Evolutionary conservation across 2,329 filamentous ascomycete species (phyloP).

Genomic region (Penicillium oxalicum): DNA sequence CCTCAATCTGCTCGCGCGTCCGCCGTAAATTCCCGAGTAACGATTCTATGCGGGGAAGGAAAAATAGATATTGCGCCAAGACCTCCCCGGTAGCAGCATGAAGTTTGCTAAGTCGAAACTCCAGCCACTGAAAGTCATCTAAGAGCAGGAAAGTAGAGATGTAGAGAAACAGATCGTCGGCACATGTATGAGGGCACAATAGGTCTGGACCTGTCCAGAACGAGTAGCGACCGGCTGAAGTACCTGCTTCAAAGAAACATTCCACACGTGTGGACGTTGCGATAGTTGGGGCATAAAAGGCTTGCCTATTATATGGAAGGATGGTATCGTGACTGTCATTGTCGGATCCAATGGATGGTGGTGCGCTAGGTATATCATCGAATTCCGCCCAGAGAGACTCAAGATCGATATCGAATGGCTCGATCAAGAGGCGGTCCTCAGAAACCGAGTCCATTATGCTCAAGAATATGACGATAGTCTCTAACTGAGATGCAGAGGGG

Average conservation of each 20-base stretch:
- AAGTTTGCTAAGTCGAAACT: neutral
- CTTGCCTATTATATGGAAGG: neutral
- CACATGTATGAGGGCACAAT: neutral
- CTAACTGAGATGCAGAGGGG: neutral
- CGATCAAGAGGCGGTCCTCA: neutral
- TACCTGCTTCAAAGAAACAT: neutral
- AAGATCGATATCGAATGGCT: neutral
- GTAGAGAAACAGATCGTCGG: neutral
- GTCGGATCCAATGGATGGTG: neutral
- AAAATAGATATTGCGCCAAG: neutral
- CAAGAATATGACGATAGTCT: neutral
- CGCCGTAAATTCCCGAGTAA: neutral
- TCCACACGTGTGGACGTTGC: neutral
- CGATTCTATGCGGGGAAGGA: neutral
- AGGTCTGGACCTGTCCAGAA: neutral
- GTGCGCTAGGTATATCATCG: neutral
- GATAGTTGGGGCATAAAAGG: neutral
- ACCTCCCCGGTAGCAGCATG: neutral
- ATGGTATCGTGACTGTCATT: neutral
- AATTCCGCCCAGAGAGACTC: neutral
- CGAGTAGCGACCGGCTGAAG: neutral
- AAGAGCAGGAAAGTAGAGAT: neutral
- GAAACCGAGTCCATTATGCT: neutral
- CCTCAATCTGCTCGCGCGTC: neutral
- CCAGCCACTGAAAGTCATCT: neutral